Conservation (phyloP, 495 filamentous ascomycete genomes). For the Neurospora africana region DNA sequence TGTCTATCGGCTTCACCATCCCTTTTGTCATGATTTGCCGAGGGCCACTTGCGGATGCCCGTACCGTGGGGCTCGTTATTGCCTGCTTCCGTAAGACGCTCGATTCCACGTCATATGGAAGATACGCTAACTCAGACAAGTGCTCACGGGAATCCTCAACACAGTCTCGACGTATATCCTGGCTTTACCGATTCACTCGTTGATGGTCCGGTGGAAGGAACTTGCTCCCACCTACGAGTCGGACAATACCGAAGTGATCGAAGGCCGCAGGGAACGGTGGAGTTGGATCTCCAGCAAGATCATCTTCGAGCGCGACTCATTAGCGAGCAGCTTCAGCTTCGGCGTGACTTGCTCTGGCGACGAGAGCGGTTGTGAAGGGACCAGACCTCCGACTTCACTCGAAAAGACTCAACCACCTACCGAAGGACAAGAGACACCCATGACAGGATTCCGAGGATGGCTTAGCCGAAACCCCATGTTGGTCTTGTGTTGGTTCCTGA, state of each 20-base stretch:
- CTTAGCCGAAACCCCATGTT: slow-evolving; percentile 15
- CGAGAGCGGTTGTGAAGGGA: neutral
- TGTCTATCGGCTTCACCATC: slow-evolving; percentile 38
- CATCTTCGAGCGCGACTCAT: slow-evolving; percentile 1
- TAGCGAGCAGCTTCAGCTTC: slow-evolving; percentile 3
- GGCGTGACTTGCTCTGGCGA: neutral
- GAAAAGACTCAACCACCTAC: neutral
- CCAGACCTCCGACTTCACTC: neutral
- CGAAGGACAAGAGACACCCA: neutral
- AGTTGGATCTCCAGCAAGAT: slow-evolving; percentile 2
- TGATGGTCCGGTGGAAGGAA: slow-evolving; percentile 16
- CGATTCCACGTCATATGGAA: neutral
- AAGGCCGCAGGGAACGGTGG: neutral
- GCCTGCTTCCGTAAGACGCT: slow-evolving; percentile 27
- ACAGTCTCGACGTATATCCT: slow-evolving; percentile 14
- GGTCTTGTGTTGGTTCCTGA: slow-evolving; percentile 16
- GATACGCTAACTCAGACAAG: slow-evolving; percentile 10
- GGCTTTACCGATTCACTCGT: slow-evolving; percentile 12
- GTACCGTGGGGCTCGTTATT: slow-evolving; percentile 25
- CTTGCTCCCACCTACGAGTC: neutral
- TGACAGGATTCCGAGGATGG: neutral
- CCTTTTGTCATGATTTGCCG: slow-evolving; percentile 36
- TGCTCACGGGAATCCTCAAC: slow-evolving; percentile 21
- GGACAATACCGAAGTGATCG: neutral
- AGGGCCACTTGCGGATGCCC: slow-evolving; percentile 19